Evolutionary conservation across 2,329 filamentous ascomycete genomes (phyloP), one percentile per base, ranked within the genome.

Genomic region (Fusarium succisae): DNA sequence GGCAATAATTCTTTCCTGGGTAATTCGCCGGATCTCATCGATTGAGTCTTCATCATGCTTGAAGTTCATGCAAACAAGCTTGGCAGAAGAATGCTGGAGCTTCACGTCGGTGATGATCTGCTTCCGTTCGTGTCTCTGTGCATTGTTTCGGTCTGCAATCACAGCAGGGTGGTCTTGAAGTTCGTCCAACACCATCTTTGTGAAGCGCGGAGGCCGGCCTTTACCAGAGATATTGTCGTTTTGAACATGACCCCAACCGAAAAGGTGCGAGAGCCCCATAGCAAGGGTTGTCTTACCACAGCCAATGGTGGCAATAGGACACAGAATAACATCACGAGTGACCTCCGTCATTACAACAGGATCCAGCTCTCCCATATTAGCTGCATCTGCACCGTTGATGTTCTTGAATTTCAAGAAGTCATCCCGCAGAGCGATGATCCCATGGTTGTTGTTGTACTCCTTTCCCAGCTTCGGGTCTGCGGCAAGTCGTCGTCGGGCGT

Each of bases 201-300:
- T 93, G 81, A 99, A 98, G 61, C 90, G 89, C 71, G 92, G 90
- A 7, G 94, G 93, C 41, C 96, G 93, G 63, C 88, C 89, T 80
- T 93, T 92, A 72, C 91, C 94, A 59, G 91, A 91, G 68, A 99
- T 96, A 80, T 99, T 97, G 84, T 99, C 96, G 80, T 99, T 99
- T 80, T 99, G 96, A 55, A 98, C 87, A 80, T 98, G 95, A 22
- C 94, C 96, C 93, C 95, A 98, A 62, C 88, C 90, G 75, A 98
- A 98, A 2, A 99, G 88, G 78, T 94, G 92, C 9, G 89, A 88
- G 26, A 99, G 86, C 6, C 94, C 95, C 56, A 97, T 83, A 7
- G 94, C 95, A 56, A 99, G 85, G 0, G 96, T 99, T 1, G 96
- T 99, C 87, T 99, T 99, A 63, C 96, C 96, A 80, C 96, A 99